Evolutionary conservation across 2,329 filamentous ascomycete genomes (phyloP), one percentile per base, ranked within the genome.

Genomic region (Cercospora zeae-maydis): DNA sequence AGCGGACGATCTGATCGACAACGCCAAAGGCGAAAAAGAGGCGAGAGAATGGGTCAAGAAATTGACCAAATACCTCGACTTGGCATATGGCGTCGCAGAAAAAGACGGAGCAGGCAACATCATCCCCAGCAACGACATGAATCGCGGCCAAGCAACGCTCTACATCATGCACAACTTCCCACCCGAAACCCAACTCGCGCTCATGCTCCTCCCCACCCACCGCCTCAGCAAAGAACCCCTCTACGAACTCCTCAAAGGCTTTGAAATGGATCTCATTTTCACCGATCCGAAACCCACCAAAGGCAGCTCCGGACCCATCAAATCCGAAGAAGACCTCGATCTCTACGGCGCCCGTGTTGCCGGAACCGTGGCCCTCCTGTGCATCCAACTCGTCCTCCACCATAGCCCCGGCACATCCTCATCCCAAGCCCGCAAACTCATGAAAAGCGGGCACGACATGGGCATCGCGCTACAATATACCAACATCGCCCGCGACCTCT

Each of bases 401-500:
- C 84, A 90, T 69, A 80, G 78, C 60, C 76, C 68, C 34, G 78
- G 53, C 65, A 64, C 69, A 7, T 31, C 56, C 1, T 66, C 73
- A 4, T 3, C 61, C 31, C 62, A 74, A 47, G 75, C 79, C 45
- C 72, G 78, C 13, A 71, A 76, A 2, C 78, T 90, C 5, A 77
- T 87, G 13, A 71, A 77, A 14, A 83, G 86, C 0, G 87, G 87
- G 1, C 79, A 81, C 19, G 79, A 81, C 30, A 91, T 91, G 88
- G 89, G 89, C 0, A 82, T 88, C 34, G 88, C 89, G 1, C 77
- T 92, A n/a, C 89, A 92, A 70, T 91, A 88, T 69, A 84, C 90
- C 69, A 92, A 92, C 70, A 91, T 92, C 64, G 86, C 88, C 2
- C 85, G 89, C 21, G 89, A 92, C 70, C 86, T 92, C n/a, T 75